Evolutionary conservation across 257 asterid species (phyloP).

Genomic region (Solanum clarkiae): DNA sequence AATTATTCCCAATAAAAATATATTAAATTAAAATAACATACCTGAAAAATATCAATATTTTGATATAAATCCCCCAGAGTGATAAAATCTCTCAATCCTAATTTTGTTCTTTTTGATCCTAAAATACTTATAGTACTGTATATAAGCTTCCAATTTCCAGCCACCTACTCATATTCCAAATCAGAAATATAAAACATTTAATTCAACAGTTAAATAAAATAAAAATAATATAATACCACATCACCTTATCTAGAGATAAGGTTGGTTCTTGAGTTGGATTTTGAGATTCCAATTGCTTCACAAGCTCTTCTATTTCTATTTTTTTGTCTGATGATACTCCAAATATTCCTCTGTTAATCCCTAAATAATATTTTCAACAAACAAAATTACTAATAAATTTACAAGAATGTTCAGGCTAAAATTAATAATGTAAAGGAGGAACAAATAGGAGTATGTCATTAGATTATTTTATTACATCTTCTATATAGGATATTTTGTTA

Average conservation of each 20-base stretch:
- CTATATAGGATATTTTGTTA: not conserved
- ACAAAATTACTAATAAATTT: not conserved
- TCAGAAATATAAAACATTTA: not conserved
- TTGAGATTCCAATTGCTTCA: slow-evolving; percentile 53
- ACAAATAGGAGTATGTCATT: not conserved
- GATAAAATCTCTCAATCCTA: slow-evolving; percentile 84
- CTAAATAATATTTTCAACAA: slow-evolving; percentile 13
- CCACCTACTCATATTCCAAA: slow-evolving; percentile 26
- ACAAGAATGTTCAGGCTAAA: not conserved
- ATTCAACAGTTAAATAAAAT: not conserved
- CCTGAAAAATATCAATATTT: slow-evolving; percentile 53
- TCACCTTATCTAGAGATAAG: slow-evolving; percentile 54
- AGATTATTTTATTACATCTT: not conserved
- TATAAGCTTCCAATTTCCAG: slow-evolving; percentile 80
- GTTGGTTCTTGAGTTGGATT: slow-evolving; percentile 82
- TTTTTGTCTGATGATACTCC: slow-evolving; percentile 56
- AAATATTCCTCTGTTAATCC: slow-evolving; percentile 80
- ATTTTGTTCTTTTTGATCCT: slow-evolving; percentile 80
- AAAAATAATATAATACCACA: not conserved
- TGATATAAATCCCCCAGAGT: slow-evolving; percentile 65
- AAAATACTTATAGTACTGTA: slow-evolving; percentile 72
- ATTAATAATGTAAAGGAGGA: not conserved
- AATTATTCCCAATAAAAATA: too few relatives aligned
- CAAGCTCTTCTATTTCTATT: slow-evolving; percentile 43
- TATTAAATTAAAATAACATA: slow-evolving; percentile 1